A percentile compares a stretch with the other conserved stretches of the same genome.
phyloP scores from a whole-genome alignment of 495 filamentous ascomycete species.

The Antarctomyces pellizariae region DNA sequence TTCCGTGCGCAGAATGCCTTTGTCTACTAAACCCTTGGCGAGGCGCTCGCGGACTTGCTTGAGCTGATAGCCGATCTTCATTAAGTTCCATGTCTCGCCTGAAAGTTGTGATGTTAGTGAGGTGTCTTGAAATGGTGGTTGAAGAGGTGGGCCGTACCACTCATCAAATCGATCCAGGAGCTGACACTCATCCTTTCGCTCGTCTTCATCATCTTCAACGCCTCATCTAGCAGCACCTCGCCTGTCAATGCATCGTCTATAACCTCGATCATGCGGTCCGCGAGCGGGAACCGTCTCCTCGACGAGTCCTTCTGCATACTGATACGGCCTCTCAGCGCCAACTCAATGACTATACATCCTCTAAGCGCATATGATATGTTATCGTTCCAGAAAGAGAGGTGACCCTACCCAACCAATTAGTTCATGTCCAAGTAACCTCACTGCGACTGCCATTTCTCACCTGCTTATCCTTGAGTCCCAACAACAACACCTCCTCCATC shows the following conservation, averaged over 20 bases:
- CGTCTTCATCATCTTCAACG: slow-evolving; percentile 98
- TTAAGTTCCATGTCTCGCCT: slow-evolving; percentile 99
- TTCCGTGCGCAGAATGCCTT: slow-evolving; percentile 93
- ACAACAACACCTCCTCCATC: slow-evolving; percentile 91
- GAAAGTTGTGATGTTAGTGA: slow-evolving; percentile 8
- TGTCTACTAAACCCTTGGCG: slow-evolving; percentile 95
- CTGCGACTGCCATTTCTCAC: slow-evolving; percentile 21
- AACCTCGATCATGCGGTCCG: slow-evolving; percentile 86
- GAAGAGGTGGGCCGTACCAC: slow-evolving; percentile 33
- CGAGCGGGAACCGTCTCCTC: slow-evolving; percentile 71
- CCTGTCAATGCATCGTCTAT: slow-evolving; percentile 92
- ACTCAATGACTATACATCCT: slow-evolving; percentile 92
- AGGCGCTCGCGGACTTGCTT: slow-evolving; percentile 97
- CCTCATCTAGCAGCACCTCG: slow-evolving; percentile 92
- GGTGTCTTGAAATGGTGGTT: not conserved
- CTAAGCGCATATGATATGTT: slow-evolving; percentile 96
- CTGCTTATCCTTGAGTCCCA: slow-evolving; percentile 97
- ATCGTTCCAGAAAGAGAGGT: slow-evolving; percentile 98
- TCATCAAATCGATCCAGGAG: slow-evolving; percentile 96
- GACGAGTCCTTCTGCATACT: slow-evolving; percentile 97
- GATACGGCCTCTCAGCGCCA: slow-evolving; percentile 86
- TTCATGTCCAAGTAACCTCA: not conserved
- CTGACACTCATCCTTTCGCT: slow-evolving; percentile 99
- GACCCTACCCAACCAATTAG: slow-evolving; percentile 24
- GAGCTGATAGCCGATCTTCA: slow-evolving; percentile 99